A percentile compares a stretch with the other conserved stretches of the same genome.
Evolutionary conservation across 2,329 filamentous ascomycete genomes (phyloP).

Genomic region (Cladorrhinum sp.): DNA sequence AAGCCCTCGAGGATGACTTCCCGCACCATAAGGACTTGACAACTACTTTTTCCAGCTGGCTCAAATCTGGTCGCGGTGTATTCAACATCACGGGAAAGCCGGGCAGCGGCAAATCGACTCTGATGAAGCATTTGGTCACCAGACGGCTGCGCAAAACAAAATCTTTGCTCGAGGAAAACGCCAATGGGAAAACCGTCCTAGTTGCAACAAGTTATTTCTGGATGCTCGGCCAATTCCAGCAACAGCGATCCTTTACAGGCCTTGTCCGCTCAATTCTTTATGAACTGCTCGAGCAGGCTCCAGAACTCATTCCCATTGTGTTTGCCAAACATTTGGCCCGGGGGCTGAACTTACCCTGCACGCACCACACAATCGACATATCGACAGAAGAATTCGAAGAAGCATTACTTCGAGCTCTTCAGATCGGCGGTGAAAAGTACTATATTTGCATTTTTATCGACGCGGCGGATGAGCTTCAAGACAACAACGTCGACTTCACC

Average conservation of each 20-base stretch:
- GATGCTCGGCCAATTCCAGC: background rate
- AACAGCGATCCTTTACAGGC: constrained; percentile 4
- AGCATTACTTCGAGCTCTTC: background rate
- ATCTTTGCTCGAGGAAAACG: background rate
- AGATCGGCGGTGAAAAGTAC: background rate
- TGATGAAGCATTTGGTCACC: constrained; percentile 13
- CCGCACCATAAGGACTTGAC: background rate
- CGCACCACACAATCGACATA: background rate
- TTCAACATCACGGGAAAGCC: constrained; percentile 17
- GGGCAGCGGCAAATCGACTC: constrained; percentile 15
- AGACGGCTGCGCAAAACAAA: background rate
- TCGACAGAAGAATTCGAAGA: background rate
- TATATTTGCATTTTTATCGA: constrained; percentile 7
- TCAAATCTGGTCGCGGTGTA: constrained; percentile 2
- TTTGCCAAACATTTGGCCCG: constrained; percentile 6
- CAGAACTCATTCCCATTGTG: background rate
- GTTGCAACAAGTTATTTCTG: constrained; percentile 12
- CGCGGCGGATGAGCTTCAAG: constrained; percentile 9
- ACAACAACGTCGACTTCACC: background rate
- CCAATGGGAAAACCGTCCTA: background rate
- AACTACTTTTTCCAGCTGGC: background rate
- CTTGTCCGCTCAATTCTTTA: constrained; percentile 5
- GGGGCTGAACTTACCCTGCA: no score
- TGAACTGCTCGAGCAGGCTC: background rate
- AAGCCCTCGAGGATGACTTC: background rate